A percentile compares a stretch with the other conserved stretches of the same genome.
phyloP scores from a whole-genome alignment of 768 basidiomycete genomes.

The Termitomyces sp. region DNA sequence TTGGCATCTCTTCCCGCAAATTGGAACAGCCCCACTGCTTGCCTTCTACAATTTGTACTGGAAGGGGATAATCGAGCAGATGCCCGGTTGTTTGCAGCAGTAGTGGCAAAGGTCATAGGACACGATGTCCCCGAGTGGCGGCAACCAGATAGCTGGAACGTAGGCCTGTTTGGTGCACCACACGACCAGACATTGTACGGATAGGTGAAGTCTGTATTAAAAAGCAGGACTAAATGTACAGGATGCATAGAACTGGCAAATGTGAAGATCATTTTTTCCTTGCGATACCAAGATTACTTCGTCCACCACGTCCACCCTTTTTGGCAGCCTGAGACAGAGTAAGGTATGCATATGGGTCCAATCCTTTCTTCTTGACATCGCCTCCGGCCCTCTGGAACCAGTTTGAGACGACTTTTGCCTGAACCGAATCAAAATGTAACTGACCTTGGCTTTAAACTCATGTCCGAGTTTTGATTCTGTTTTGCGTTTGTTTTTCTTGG shows the following conservation, averaged over 20 bases:
- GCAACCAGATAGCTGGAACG: constrained; percentile 65
- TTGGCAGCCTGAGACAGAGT: constrained; percentile 81
- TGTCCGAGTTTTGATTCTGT: constrained; percentile 57
- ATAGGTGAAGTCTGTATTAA: constrained; percentile 23
- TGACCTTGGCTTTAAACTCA: constrained; percentile 95
- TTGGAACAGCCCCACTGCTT: constrained; percentile 52
- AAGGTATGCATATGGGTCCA: constrained; percentile 93
- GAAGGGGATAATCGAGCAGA: constrained; percentile 83
- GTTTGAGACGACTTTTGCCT: constrained; percentile 13
- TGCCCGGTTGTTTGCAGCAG: constrained; percentile 58
- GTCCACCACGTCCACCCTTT: constrained; percentile 40
- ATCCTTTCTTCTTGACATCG: constrained; percentile 81
- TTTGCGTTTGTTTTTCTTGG: constrained; percentile 56
- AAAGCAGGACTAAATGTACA: constrained; percentile 7
- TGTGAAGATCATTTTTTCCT: constrained; percentile 49
- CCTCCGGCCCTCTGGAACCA: constrained; percentile 82
- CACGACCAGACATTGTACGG: constrained; percentile 75
- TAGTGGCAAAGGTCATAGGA: constrained; percentile 45
- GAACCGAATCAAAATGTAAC: constrained; percentile 19
- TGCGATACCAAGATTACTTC: constrained; percentile 50
- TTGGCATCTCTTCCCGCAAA: constrained; percentile 50
- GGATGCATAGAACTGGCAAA: constrained; percentile 10
- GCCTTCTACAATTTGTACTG: constrained; percentile 70
- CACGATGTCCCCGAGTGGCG: constrained; percentile 45
- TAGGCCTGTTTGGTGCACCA: constrained; percentile 67